A percentile compares a stretch with the other conserved stretches of the same genome.
phyloP scores from a whole-genome alignment of 768 basidiomycete species.

The Lepiota brunneoincarnata region DNA sequence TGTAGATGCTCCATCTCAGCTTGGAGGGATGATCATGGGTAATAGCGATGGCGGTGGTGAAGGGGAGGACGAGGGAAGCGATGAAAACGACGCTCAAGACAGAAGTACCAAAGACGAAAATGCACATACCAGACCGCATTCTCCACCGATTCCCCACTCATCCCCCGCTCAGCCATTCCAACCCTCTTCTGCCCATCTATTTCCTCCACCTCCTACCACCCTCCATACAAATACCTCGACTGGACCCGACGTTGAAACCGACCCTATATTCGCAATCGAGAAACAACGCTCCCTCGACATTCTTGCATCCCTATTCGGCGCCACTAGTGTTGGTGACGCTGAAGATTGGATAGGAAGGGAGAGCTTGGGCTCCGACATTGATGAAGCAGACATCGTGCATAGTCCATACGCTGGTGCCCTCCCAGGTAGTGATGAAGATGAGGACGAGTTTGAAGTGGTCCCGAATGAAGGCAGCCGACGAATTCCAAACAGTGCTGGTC shows the following conservation, averaged over 20 bases:
- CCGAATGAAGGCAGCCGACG: constrained; percentile 22
- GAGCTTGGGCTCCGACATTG: constrained; percentile 55
- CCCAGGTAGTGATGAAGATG: constrained; percentile 23
- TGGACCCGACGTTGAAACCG: constrained; percentile 16
- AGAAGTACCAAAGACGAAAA: neutral
- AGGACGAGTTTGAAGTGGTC: constrained; percentile 30
- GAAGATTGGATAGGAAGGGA: constrained; percentile 63
- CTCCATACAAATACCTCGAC: neutral
- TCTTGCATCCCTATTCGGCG: constrained; percentile 52
- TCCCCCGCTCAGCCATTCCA: neutral
- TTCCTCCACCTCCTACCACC: constrained; percentile 2
- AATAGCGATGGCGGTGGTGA: constrained; percentile 3
- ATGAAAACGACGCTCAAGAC: neutral
- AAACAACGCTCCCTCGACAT: constrained; percentile 45
- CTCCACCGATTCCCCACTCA: neutral
- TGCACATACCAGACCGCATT: neutral
- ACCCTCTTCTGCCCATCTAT: constrained; percentile 5
- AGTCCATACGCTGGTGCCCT: constrained; percentile 15
- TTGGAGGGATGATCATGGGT: constrained; percentile 13
- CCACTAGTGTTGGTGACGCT: constrained; percentile 30
- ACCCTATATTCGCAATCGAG: constrained; percentile 36
- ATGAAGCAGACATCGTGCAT: constrained; percentile 34
- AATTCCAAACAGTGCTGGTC: neutral
- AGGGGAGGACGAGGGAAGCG: constrained; percentile 15
- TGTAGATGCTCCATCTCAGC: constrained; percentile 26